phyloP scores from a whole-genome alignment of 2,329 filamentous ascomycete genomes.

The Periconia digitata region DNA sequence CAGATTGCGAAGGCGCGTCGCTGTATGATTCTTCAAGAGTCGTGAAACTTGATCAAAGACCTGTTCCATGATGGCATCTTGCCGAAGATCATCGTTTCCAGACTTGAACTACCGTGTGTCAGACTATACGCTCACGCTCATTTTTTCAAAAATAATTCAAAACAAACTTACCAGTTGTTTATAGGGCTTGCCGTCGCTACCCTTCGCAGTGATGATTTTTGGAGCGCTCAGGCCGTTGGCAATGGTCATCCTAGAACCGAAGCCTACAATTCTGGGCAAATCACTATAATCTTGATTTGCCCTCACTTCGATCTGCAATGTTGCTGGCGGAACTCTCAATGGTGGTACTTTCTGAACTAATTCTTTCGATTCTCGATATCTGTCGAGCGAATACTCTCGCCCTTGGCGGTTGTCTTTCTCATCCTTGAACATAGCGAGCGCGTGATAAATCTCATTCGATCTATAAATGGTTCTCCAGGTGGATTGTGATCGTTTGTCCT shows the following conservation, averaged over 20 bases:
- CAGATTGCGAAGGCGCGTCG: conserved; percentile 83
- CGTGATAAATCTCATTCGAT: conserved; percentile 67
- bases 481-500: conserved; percentile 52
- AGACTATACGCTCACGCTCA: background rate
- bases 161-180: conserved; percentile 70
- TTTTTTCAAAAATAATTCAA: too few species aligned
- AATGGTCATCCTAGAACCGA: conserved; percentile 77
- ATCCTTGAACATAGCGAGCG: conserved; percentile 66
- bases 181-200: conserved; percentile 75
- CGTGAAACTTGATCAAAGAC: conserved; percentile 96
- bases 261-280: conserved; percentile 71
- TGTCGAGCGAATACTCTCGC: conserved; percentile 63
- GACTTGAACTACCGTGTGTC: conserved; percentile 71
- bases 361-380: conserved; percentile 63
- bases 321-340: conserved; percentile 80
- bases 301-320: conserved; percentile 78
- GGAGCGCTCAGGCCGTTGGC: conserved; percentile 89
- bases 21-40: conserved; percentile 80
- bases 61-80: conserved; percentile 99
- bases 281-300: conserved; percentile 73
- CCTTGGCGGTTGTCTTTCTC: conserved; percentile 68
- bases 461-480: conserved; percentile 74
- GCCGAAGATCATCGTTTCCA: conserved; percentile 91
- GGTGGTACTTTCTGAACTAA: conserved; percentile 65
- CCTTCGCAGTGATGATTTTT: conserved; percentile 84